Conservation (phyloP, 75 land plant species). For the Sequoia sempervirens region DNA sequence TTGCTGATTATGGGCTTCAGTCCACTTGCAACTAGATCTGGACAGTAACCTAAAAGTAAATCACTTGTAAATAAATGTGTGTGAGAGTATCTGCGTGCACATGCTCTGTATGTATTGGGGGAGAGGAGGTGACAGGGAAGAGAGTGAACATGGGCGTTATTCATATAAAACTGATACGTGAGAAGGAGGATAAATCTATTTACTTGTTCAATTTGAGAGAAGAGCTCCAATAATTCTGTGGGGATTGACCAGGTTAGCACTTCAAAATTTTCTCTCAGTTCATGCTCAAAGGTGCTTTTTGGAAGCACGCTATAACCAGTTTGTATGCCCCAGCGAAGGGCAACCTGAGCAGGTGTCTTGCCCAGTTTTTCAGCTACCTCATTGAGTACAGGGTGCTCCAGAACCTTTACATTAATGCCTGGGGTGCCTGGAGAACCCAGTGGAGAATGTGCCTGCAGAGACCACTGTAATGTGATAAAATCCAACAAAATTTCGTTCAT, state of each 20-base stretch:
- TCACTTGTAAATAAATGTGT: too few relatives aligned
- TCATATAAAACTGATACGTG: conserved; percentile 17
- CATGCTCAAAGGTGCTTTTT: conserved; percentile 48
- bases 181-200: conserved; percentile 29
- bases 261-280: conserved; percentile 53
- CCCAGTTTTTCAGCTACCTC: conserved; percentile 41
- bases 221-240: conserved; percentile 46
- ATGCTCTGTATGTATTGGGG: too few relatives aligned
- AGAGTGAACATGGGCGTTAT: not conserved
- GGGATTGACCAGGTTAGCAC: conserved; percentile 73
- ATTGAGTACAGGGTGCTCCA: conserved; percentile 48
- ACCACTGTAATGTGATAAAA: not conserved
- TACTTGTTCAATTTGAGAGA: conserved; percentile 75
- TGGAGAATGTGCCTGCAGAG: conserved; percentile 61
- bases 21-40: not conserved
- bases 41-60: too few relatives aligned
- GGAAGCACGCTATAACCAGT: conserved; percentile 64
- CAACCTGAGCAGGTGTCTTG: conserved; percentile 63
- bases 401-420: conserved; percentile 20
- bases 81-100: too few relatives aligned
- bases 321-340: conserved; percentile 67
- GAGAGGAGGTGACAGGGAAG: too few relatives aligned
- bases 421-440: conserved; percentile 32
- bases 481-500: not conserved
- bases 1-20: not conserved